Evolutionary conservation across 192 early-diverging fungal genomes (phyloP), one percentile per base, ranked within the genome.

Genomic region (Podila verticillata): DNA sequence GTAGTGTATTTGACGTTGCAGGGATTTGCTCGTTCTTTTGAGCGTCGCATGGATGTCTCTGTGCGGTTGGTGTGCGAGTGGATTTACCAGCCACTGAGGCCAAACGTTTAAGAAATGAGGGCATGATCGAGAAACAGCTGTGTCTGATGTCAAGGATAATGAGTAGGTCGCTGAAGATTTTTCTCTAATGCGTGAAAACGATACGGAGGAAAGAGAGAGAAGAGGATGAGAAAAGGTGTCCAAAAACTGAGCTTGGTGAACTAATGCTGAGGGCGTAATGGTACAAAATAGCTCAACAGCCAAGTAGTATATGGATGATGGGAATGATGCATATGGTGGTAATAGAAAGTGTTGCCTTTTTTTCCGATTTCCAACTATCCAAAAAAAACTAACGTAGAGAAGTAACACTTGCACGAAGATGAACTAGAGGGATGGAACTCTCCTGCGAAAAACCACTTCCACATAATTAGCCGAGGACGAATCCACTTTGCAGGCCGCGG

Each of bases 51-150:
- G 30, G 58, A 60, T 6, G 2, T 7, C 26, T 8, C 1, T 26
- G 58, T 19, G 58, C 17, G 30, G 51, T 8, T 54, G 65, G 51
- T 9, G 65, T 24, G 20, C 26, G 28, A n/a, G 12, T 22, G 35
- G 66, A 59, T 26, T 24, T 60, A 6, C 57, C 57, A 17, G 66
- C 28, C 24, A 66, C 48, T 20, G 51, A 56, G 51, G 65, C 49
- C 24, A 66, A 8, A 17, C 51, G 48, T 36, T 56, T 66, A 32
- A 66, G 51, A 31, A 66, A 66, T 17, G 65, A 66, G 17, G 65
- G 65, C 65, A 66, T 66, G 20, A 19, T 54, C 22, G 24, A 17
- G 22, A 54, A 6, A 15, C 19, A 30, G 44, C 8, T 48, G 36
- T 30, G 28, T 19, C 61, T 63, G 61, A 29, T 30, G 26, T 26